Conservation (phyloP, 2,329 filamentous ascomycete species). For the Lecanicillium sp. region DNA sequence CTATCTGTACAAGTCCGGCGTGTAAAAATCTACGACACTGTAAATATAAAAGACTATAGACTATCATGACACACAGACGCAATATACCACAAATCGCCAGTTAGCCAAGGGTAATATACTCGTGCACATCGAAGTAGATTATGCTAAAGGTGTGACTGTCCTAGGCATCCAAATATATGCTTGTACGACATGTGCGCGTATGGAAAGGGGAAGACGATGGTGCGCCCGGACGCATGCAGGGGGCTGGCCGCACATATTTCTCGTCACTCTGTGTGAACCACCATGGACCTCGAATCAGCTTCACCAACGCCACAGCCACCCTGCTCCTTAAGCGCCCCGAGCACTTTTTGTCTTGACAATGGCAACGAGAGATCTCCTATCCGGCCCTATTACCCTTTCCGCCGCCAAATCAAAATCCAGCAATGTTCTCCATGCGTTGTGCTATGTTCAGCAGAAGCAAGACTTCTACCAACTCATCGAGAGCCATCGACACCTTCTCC, state of each 20-base stretch:
- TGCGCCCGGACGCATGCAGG: too few relatives aligned
- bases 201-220: too few relatives aligned
- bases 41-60: background rate
- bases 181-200: too few relatives aligned
- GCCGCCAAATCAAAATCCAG: background rate
- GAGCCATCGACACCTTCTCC: constrained; percentile 1
- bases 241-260: too few relatives aligned
- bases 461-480: constrained; percentile 5
- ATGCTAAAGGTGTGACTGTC: too few relatives aligned
- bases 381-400: constrained; percentile 4
- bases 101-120: too few relatives aligned
- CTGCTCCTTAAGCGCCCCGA: too few relatives aligned
- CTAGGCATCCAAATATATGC: too few relatives aligned
- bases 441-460: background rate
- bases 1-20: constrained; percentile 27
- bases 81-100: background rate
- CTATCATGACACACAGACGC: background rate
- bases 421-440: constrained; percentile 3
- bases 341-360: background rate
- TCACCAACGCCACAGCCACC: too few relatives aligned
- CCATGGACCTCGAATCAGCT: too few relatives aligned
- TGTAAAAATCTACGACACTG: constrained; percentile 7
- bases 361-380: constrained; percentile 1
- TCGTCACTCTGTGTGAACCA: too few relatives aligned
- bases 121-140: too few relatives aligned